phyloP scores from a whole-genome alignment of 805 yeast species.

The Candida boidinii region DNA sequence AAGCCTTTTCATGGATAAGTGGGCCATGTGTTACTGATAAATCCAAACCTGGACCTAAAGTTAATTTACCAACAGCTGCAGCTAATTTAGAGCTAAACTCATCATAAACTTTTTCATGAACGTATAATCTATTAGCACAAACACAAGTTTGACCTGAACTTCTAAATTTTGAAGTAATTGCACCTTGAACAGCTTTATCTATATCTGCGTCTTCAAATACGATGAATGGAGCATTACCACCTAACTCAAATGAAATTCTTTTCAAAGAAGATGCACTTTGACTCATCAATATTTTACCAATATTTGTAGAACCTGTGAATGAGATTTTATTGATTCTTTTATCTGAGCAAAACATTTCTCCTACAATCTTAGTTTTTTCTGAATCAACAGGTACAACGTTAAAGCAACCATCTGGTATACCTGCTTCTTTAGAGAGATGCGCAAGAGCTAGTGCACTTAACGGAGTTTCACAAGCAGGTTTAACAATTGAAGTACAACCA shows the following conservation, averaged over 20 bases:
- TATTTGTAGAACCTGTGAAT: conserved; percentile 71
- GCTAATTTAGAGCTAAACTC: conserved; percentile 42
- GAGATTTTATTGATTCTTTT: conserved; percentile 54
- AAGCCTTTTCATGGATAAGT: conserved; percentile 48
- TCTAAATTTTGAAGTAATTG: conserved; percentile 58
- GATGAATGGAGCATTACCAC: conserved; percentile 76
- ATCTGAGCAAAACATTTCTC: conserved; percentile 47
- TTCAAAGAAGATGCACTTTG: conserved; percentile 56
- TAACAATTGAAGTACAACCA: conserved; percentile 70
- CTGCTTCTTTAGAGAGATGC: conserved; percentile 51
- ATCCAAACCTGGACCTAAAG: conserved; percentile 58
- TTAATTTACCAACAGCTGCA: conserved; percentile 30
- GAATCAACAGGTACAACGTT: conserved; percentile 49
- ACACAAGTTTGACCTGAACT: conserved; percentile 77
- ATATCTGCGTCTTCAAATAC: conserved; percentile 66
- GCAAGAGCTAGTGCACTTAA: conserved; percentile 63
- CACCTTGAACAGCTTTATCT: conserved; percentile 53
- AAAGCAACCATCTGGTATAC: conserved; percentile 61
- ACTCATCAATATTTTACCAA: conserved; percentile 57
- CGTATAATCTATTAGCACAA: conserved; percentile 62
- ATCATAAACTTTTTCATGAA: conserved; percentile 55
- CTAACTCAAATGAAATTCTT: conserved; percentile 64
- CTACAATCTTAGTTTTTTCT: conserved; percentile 34
- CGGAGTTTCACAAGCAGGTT: conserved; percentile 76
- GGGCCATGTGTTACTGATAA: conserved; percentile 64